Conservation (phyloP, 1,284 basidiomycete genomes). For the Tetrapyrgos nigripes region DNA sequence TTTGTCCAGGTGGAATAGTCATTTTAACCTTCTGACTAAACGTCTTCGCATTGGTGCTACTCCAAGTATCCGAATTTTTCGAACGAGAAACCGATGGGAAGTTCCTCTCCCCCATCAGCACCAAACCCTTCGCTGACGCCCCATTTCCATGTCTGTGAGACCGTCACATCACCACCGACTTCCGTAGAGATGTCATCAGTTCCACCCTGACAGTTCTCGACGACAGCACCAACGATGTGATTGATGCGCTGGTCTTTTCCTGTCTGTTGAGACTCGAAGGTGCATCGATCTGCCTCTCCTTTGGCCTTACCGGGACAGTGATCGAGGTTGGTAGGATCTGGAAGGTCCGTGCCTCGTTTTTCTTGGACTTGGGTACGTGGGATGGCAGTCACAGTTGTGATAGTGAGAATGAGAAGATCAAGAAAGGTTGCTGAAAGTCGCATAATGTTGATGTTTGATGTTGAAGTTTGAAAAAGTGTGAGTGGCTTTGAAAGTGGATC, state of each 20-base stretch:
- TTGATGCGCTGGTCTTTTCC: neutral
- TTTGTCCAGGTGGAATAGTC: no score
- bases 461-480: no score
- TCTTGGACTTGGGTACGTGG: no score
- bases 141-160: slow-evolving; percentile 6
- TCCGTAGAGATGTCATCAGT: neutral
- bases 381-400: no score
- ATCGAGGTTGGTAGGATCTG: neutral
- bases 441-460: no score
- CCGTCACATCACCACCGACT: neutral
- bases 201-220: slow-evolving; percentile 6
- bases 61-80: slow-evolving; percentile 1
- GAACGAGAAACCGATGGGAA: neutral
- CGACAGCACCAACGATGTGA: neutral
- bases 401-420: no score
- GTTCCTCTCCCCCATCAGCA: no score
- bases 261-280: neutral
- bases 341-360: no score
- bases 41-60: slow-evolving; percentile 5
- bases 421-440: no score
- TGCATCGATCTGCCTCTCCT: slow-evolving; percentile 3
- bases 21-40: slow-evolving; percentile 9
- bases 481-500: no score
- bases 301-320: neutral
- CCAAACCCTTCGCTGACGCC: neutral